Evolutionary conservation across 306 rosid species (phyloP).

Genomic region (Cicer chorassanicum): DNA sequence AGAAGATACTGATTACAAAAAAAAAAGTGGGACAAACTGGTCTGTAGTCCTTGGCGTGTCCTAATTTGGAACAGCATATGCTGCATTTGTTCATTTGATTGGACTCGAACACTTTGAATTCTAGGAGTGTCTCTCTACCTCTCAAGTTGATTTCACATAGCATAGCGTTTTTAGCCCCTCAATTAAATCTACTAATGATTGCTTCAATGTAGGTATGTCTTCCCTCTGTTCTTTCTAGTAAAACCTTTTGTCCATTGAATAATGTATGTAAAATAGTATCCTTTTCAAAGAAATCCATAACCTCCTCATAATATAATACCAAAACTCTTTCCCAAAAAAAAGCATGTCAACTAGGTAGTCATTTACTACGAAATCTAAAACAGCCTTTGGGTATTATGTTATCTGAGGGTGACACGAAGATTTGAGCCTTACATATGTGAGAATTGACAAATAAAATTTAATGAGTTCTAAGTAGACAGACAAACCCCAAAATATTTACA

Average conservation of each 20-base stretch:
- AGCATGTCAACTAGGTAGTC: slow-evolving; percentile 4
- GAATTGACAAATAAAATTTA: slow-evolving; percentile 17
- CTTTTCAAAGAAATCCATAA: slow-evolving; percentile 19
- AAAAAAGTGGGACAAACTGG: slow-evolving; percentile 13
- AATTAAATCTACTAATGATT: slow-evolving; percentile 10
- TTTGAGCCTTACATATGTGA: slow-evolving; percentile 17
- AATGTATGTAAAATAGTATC: neutral
- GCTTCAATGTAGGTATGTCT: neutral
- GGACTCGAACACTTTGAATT: slow-evolving; percentile 7
- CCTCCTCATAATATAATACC: slow-evolving; percentile 14
- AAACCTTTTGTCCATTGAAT: neutral
- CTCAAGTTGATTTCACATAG: slow-evolving; percentile 14
- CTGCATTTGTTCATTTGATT: neutral
- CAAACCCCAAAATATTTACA: slow-evolving; percentile 34
- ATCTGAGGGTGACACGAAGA: slow-evolving; percentile 13
- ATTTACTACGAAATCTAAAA: slow-evolving; percentile 14
- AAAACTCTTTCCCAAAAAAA: neutral
- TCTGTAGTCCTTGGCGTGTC: neutral
- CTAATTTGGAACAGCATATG: slow-evolving; percentile 10
- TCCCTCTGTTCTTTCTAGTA: slow-evolving; percentile 21
- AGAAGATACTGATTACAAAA: neutral
- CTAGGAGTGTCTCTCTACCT: neutral
- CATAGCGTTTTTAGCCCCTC: slow-evolving; percentile 3
- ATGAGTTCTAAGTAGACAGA: slow-evolving; percentile 7
- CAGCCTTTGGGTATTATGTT: slow-evolving; percentile 22